phyloP scores from a whole-genome alignment of 2,329 filamentous ascomycete species.

The Neonectria magnoliae region DNA sequence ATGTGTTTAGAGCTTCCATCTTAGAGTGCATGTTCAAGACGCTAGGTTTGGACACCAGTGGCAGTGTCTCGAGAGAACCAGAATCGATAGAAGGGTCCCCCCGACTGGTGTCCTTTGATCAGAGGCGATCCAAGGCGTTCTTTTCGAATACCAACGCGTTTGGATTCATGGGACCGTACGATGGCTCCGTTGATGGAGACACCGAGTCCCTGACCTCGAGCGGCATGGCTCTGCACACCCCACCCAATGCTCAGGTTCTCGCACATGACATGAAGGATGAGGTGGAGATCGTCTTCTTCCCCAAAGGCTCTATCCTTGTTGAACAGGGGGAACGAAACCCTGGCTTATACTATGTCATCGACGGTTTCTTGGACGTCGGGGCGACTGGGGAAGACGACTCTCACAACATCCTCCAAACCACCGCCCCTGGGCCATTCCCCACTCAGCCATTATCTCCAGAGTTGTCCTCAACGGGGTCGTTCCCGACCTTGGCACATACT shows the following conservation, averaged over 20 bases:
- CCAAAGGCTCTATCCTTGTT: conserved; percentile 91
- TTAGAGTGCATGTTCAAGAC: conserved; percentile 96
- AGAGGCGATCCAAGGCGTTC: conserved; percentile 79
- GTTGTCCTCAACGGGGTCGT: conserved; percentile 40
- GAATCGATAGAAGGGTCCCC: conserved; percentile 89
- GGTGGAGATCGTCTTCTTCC: conserved; percentile 97
- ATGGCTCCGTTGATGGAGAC: conserved; percentile 79
- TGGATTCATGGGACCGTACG: conserved; percentile 88
- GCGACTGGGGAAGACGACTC: conserved; percentile 64
- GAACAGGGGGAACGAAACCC: conserved; percentile 98
- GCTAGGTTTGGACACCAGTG: conserved; percentile 80
- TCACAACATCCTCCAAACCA: conserved; percentile 47
- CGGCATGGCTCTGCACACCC: conserved; percentile 67
- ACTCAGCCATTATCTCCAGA: conserved; percentile 32
- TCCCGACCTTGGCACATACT: conserved; percentile 42
- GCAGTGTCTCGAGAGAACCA: conserved; percentile 70
- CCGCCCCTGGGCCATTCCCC: conserved; percentile 37
- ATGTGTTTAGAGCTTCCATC: conserved; percentile 87
- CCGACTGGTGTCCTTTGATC: conserved; percentile 83
- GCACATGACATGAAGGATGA: conserved; percentile 88
- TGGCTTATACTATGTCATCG: conserved; percentile 95
- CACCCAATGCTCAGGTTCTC: conserved; percentile 72
- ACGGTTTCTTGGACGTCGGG: conserved; percentile 94
- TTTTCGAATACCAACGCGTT: conserved; percentile 81
- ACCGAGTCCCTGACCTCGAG: conserved; percentile 85